Evolutionary conservation across 108 stramenopile genomes (phyloP).

Genomic region (Schizochytrium sp.): DNA sequence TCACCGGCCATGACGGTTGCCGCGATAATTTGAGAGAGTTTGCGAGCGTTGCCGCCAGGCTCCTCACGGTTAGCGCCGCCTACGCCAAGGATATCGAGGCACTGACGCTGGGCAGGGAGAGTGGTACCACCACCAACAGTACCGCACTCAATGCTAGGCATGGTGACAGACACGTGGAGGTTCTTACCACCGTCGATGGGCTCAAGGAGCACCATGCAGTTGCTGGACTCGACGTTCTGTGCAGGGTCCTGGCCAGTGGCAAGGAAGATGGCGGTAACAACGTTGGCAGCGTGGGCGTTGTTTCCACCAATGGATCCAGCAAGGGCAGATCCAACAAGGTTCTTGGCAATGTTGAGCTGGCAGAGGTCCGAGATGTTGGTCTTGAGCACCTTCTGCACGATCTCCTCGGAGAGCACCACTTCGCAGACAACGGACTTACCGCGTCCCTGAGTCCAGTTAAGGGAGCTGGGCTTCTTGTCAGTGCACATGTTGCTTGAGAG

Average conservation of each 20-base stretch:
- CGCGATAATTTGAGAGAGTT: slow-evolving; percentile 92
- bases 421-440: slow-evolving; percentile 96
- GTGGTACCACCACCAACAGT: slow-evolving; percentile 98
- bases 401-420: slow-evolving; percentile 85
- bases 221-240: slow-evolving; percentile 90
- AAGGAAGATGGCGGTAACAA: slow-evolving; percentile 97
- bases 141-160: slow-evolving; percentile 98
- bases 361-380: slow-evolving; percentile 91
- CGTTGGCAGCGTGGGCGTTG: slow-evolving; percentile 97
- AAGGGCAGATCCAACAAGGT: slow-evolving; percentile 97
- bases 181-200: slow-evolving; percentile 40
- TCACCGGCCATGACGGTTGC: slow-evolving; percentile 95
- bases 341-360: slow-evolving; percentile 92
- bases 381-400: slow-evolving; percentile 91
- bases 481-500: slow-evolving; percentile 98
- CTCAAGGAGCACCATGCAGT: slow-evolving; percentile 59
- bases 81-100: slow-evolving; percentile 91
- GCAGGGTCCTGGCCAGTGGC: slow-evolving; percentile 99
- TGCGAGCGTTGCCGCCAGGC: slow-evolving; percentile 91
- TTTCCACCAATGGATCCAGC: slow-evolving; percentile 94
- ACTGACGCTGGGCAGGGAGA: slow-evolving; percentile 91
- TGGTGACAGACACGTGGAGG: slow-evolving; percentile 84
- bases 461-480: slow-evolving; percentile 97
- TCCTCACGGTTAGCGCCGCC: slow-evolving; percentile 82
- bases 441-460: slow-evolving; percentile 98